Conservation (phyloP, 169 alveolate species). For the Plasmodium inui region DNA sequence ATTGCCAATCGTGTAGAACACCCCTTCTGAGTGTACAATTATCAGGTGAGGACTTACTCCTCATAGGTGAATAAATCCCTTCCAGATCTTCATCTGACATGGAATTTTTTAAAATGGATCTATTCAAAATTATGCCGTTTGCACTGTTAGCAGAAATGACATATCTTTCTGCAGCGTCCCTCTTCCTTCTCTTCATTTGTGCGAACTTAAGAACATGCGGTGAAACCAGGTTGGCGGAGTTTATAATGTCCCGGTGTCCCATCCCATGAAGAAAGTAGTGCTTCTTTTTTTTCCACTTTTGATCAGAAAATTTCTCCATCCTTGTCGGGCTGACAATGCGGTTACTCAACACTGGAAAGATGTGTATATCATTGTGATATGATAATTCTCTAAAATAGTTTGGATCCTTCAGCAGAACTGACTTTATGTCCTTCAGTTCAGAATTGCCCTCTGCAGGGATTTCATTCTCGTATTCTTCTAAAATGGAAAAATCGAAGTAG, state of each 20-base stretch:
- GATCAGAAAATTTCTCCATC: neutral
- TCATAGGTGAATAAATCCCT: neutral
- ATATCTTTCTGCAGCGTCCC: neutral
- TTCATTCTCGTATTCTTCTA: slow-evolving; percentile 48
- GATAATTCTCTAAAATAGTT: slow-evolving; percentile 28
- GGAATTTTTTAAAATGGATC: neutral
- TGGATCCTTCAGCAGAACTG: neutral
- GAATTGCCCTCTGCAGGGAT: neutral
- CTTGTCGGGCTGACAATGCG: neutral
- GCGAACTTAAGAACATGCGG: neutral
- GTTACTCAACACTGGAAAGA: neutral
- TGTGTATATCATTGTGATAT: slow-evolving; percentile 7
- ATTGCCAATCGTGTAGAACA: neutral
- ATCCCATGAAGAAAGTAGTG: slow-evolving; percentile 33
- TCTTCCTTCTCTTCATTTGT: neutral
- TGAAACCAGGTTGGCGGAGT: slow-evolving; percentile 28
- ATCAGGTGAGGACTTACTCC: neutral
- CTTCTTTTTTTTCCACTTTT: slow-evolving; percentile 35
- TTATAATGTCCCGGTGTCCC: slow-evolving; percentile 16
- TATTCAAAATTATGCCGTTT: neutral
- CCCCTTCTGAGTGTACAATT: neutral
- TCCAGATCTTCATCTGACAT: neutral
- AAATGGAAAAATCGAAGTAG: slow-evolving; percentile 31
- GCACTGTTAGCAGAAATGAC: neutral
- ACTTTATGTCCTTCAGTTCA: neutral